These are phyloP conservation scores for Actinidia chinensis DNA, from an alignment of 179 eudicot species.

Conservation along the genomic window DNA sequence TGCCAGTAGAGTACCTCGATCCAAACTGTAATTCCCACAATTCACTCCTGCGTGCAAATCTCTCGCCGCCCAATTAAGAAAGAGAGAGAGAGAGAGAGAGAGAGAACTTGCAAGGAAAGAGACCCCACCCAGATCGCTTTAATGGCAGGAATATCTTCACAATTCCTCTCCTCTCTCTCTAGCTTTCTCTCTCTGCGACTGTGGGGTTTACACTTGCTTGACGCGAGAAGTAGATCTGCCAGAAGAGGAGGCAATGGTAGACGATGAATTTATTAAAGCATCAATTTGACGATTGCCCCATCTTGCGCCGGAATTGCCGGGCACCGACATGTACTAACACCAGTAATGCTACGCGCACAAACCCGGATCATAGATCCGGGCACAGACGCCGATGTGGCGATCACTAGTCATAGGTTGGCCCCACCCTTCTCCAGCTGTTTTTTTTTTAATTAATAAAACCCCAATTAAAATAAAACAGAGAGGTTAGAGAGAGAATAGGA, in stretches of 20 bases:
- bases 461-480: too few relatives aligned
- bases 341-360: too few relatives aligned
- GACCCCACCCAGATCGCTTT: background rate
- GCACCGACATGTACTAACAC: background rate
- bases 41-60: background rate
- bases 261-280: background rate
- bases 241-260: background rate
- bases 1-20: slow-evolving; percentile 6
- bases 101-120: background rate
- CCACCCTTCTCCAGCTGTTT: too few relatives aligned
- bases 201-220: background rate
- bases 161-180: background rate
- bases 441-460: too few relatives aligned
- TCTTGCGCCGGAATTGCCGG: slow-evolving; percentile 16
- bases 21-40: slow-evolving; percentile 16
- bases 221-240: slow-evolving; percentile 12
- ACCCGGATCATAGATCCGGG: too few relatives aligned
- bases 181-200: slow-evolving; percentile 7
- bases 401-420: too few relatives aligned
- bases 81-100: slow-evolving; percentile 3
- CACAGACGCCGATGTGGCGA: too few relatives aligned
- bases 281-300: slow-evolving; percentile 2
- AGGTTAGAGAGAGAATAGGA: too few relatives aligned
- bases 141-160: slow-evolving; percentile 9
- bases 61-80: slow-evolving; percentile 13